Conservation (phyloP, 352 stramenopile species). For the Pythium insidiosum region DNA sequence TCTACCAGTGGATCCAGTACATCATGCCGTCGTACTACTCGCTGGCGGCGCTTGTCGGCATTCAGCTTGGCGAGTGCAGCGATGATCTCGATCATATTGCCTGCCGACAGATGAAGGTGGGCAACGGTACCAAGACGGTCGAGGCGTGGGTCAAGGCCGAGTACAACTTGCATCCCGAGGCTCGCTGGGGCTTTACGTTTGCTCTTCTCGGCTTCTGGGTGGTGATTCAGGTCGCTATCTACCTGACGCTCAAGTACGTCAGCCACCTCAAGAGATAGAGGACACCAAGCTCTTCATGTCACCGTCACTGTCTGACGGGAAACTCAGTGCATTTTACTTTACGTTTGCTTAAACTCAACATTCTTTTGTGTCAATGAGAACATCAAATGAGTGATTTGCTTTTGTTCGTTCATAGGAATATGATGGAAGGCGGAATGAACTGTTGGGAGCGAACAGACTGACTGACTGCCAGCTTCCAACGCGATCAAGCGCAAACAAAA, state of each 20-base stretch:
- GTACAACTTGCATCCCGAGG: slow-evolving; percentile 45
- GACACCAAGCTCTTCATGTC: no score
- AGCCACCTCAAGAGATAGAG: slow-evolving; percentile 60
- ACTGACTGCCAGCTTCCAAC: no score
- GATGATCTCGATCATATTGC: slow-evolving; percentile 16
- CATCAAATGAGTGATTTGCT: no score
- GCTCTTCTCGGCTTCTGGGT: slow-evolving; percentile 47
- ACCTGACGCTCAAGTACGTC: slow-evolving; percentile 59
- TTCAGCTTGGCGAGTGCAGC: slow-evolving; percentile 29
- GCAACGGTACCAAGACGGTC: slow-evolving; percentile 12
- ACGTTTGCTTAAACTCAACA: no score
- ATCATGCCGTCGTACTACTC: slow-evolving; percentile 56
- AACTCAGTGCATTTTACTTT: no score
- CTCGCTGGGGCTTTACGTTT: slow-evolving; percentile 37
- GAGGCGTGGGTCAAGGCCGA: slow-evolving; percentile 22
- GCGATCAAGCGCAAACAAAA: no score
- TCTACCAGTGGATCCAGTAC: slow-evolving; percentile 71
- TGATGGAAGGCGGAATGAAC: no score
- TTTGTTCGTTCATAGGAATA: no score
- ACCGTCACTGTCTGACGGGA: no score
- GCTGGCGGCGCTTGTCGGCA: slow-evolving; percentile 24
- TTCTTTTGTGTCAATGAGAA: no score
- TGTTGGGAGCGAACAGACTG: no score
- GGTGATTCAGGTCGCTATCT: slow-evolving; percentile 42
- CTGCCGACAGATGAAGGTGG: slow-evolving; percentile 11